Base-by-base conservation (phyloP, 495 filamentous ascomycete species). In the Neurospora sp. region DNA sequence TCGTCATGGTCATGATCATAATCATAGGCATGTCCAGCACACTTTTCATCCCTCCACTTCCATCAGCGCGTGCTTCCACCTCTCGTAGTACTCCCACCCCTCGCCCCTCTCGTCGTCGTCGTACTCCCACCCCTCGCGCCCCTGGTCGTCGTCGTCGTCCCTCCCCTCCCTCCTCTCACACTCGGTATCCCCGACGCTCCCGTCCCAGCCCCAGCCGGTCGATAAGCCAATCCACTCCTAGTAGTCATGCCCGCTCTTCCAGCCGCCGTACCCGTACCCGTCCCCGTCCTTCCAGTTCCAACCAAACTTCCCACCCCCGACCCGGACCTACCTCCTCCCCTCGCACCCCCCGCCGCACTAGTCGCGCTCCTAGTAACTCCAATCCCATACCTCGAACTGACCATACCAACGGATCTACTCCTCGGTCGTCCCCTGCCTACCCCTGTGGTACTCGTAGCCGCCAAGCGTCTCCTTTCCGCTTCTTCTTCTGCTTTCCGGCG, bases 401-500 rank as follows among this genome's bases (percentile, higher is more conserved):
- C 42, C 14, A 75, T 60, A 73, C 75, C 73, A 27, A 73, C 40
- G 3, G 72, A 69, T 31, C 73, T 40, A 31, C 78, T 77, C 54
- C 80, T 72, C 75, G 62, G 4, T 74, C 76, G 20, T 77, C 77
- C 37, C 72, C 77, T 7, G 72, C 54, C 79, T 76, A 9, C 79
- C 78, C 35, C 79, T 66, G 8, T 78, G 62, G 41, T 78, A 49
- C 39, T 74, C 70, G 14, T 80, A 80, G 35, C 84, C 84, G 18
- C 87, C 84, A 39, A 86, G 82, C 54, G 83, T 79, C 77, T 83
- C 79, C 77, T 86, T 78, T 86, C 85, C 81, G 91, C 91, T 38
- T 91, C 93, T 76, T 94, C 93, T 75, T 94, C 94, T 18, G 87
- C 91, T 76, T 86, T 89, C 49, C 89, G 84, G 70, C 84, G 86